Conservation (phyloP, 352 stramenopile species). For the Globisporangium cederbergense region DNA sequence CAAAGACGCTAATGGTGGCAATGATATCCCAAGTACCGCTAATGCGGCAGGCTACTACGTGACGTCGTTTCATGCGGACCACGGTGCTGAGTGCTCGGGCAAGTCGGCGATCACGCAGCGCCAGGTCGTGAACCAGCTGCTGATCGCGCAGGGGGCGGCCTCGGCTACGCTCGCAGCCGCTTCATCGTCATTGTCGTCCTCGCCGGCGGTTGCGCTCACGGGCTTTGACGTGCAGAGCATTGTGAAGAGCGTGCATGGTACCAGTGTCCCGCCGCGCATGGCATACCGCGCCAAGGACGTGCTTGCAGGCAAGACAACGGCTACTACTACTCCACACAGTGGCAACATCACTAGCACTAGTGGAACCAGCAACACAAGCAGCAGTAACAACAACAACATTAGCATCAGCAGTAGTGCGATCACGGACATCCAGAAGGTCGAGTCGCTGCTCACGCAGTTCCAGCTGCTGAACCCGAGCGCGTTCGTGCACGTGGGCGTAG, state of each 20-base stretch:
- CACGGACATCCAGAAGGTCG: conserved; percentile 34
- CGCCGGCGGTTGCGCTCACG: conserved; percentile 17
- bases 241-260: conserved; percentile 34
- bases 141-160: not conserved
- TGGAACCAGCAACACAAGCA: not conserved
- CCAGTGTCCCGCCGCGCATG: conserved; percentile 34
- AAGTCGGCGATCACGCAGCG: conserved; percentile 31
- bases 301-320: conserved; percentile 14
- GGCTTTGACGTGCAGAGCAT: conserved; percentile 28
- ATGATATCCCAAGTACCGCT: not conserved
- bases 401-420: not conserved
- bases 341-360: not conserved
- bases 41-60: conserved; percentile 17
- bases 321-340: not conserved
- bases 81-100: conserved; percentile 31
- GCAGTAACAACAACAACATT: not conserved
- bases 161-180: not conserved
- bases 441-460: conserved; percentile 45
- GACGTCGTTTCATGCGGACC: conserved; percentile 33
- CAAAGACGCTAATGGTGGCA: not conserved
- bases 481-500: conserved; percentile 26
- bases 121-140: conserved; percentile 22
- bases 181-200: not conserved
- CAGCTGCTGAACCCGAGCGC: conserved; percentile 32
- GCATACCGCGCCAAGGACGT: conserved; percentile 26